phyloP scores from a whole-genome alignment of 805 yeast genomes.

The Saccharomycopsis capsularis region DNA sequence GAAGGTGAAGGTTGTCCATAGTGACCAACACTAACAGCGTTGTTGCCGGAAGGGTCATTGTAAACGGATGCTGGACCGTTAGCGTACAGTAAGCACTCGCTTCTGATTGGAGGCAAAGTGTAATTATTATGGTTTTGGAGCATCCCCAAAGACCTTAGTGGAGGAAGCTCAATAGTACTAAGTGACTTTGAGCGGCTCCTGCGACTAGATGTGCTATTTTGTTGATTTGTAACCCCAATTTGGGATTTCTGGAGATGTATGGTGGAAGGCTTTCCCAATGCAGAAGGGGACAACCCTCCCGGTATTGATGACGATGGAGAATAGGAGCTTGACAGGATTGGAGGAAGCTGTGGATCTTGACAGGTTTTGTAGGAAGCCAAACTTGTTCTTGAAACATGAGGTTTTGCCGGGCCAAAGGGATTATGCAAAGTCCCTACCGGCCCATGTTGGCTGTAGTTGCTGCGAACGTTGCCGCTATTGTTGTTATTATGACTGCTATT shows the following conservation, averaged over 20 bases:
- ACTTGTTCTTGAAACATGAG: background rate
- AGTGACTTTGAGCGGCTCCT: slow-evolving; percentile 4
- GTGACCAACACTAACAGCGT: too few relatives aligned
- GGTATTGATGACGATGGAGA: too few relatives aligned
- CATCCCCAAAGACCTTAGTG: background rate
- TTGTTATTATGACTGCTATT: background rate
- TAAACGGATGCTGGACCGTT: too few relatives aligned
- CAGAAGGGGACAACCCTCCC: too few relatives aligned
- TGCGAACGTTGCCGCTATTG: background rate
- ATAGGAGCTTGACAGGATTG: background rate
- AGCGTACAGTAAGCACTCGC: background rate
- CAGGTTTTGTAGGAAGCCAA: slow-evolving; percentile 8
- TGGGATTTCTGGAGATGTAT: too few relatives aligned
- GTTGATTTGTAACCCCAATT: too few relatives aligned
- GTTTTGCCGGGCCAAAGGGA: background rate
- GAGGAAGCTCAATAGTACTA: slow-evolving; percentile 5
- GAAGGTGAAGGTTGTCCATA: background rate
- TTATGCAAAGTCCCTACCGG: background rate
- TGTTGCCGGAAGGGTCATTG: too few relatives aligned
- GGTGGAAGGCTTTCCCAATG: too few relatives aligned
- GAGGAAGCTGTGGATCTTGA: background rate
- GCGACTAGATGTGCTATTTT: background rate
- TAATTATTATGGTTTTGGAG: background rate
- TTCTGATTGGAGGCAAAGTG: slow-evolving; percentile 1
- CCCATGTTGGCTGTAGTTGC: background rate